Conservation (phyloP, 2,329 filamentous ascomycete genomes). For the Paecilomyces niveus region DNA sequence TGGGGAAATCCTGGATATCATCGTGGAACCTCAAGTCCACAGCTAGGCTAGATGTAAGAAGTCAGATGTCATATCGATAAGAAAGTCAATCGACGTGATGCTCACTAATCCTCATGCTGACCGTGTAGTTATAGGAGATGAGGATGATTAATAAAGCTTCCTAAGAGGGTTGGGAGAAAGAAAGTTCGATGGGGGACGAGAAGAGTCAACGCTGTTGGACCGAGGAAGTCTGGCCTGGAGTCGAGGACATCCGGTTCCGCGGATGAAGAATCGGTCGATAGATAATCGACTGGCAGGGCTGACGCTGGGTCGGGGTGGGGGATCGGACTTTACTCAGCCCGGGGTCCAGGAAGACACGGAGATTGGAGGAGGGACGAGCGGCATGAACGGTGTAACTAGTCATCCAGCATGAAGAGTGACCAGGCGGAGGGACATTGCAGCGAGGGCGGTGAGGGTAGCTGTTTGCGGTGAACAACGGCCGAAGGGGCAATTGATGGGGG, state of each 20-base stretch:
- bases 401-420: too few species aligned
- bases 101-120: background rate
- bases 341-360: too few species aligned
- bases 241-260: background rate
- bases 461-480: background rate
- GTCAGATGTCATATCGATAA: background rate
- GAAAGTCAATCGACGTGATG: background rate
- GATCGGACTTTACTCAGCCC: background rate
- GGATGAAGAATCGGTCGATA: background rate
- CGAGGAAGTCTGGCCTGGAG: too few species aligned
- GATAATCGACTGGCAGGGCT: too few species aligned
- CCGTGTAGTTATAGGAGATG: too few species aligned
- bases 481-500: too few species aligned
- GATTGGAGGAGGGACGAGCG: background rate
- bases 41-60: background rate
- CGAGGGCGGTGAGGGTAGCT: background rate
- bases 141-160: too few species aligned
- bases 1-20: background rate
- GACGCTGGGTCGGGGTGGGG: background rate
- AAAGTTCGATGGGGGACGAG: too few species aligned
- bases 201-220: too few species aligned
- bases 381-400: too few species aligned
- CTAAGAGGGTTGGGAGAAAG: too few species aligned
- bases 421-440: background rate
- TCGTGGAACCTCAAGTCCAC: background rate